A percentile compares a stretch with the other conserved stretches of the same genome.
phyloP scores from a whole-genome alignment of 345 rosid species.

The Angophora floribunda region DNA sequence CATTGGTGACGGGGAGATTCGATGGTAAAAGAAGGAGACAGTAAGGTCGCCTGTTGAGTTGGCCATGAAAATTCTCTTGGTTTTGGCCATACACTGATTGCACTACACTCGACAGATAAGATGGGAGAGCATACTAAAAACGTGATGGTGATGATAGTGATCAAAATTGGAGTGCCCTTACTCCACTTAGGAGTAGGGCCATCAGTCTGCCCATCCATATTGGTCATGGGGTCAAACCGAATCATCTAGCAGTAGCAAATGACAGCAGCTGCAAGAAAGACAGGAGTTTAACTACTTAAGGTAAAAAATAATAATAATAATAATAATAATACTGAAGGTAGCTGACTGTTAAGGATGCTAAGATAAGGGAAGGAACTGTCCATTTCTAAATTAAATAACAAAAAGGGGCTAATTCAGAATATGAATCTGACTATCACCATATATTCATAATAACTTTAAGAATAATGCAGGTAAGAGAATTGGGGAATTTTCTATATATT shows the following conservation, averaged over 20 bases:
- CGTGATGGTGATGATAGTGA: not conserved
- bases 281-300: not conserved
- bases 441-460: not conserved
- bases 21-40: slow-evolving; percentile 50
- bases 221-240: not conserved
- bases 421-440: not conserved
- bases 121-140: not conserved
- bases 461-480: not conserved
- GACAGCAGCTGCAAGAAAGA: not conserved
- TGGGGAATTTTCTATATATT: not conserved
- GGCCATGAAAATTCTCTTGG: slow-evolving; percentile 63
- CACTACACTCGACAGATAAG: not conserved
- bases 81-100: slow-evolving; percentile 64
- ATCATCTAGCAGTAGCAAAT: not conserved
- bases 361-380: not conserved
- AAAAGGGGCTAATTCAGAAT: not conserved
- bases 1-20: slow-evolving; percentile 28
- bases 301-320: too few relatives aligned
- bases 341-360: not conserved
- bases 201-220: not conserved
- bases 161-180: not conserved
- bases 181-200: not conserved
- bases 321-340: not conserved
- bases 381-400: not conserved
- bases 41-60: slow-evolving; percentile 20